Conservation (phyloP, 441 rosid species). For the Arabidopsis hybrid region DNA sequence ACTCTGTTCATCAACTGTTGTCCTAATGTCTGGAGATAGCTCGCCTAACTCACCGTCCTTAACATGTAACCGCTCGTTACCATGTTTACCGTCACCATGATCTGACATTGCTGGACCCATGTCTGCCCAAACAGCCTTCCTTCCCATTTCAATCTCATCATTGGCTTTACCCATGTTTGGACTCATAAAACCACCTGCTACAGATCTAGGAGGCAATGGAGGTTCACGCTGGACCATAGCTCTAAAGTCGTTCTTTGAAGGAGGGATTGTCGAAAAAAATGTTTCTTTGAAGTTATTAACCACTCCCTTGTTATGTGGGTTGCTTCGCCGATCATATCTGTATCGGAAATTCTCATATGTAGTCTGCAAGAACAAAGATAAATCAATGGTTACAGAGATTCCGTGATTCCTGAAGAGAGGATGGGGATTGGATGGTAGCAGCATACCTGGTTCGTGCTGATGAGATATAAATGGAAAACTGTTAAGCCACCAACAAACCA, state of each 20-base stretch:
- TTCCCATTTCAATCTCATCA: slow-evolving; percentile 88
- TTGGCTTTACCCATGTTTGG: slow-evolving; percentile 84
- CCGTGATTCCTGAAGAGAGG: neutral
- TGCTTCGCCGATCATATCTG: slow-evolving; percentile 62
- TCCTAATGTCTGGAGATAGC: slow-evolving; percentile 72
- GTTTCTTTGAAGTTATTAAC: slow-evolving; percentile 61
- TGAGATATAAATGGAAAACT: slow-evolving; percentile 68
- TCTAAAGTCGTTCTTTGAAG: slow-evolving; percentile 53
- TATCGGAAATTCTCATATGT: slow-evolving; percentile 73
- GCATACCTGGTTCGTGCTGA: slow-evolving; percentile 69
- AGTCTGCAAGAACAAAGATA: slow-evolving; percentile 50
- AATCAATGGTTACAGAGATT: neutral
- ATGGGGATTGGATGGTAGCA: slow-evolving; percentile 2
- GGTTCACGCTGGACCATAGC: slow-evolving; percentile 61
- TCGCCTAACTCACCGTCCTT: slow-evolving; percentile 82
- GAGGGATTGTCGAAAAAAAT: slow-evolving; percentile 46
- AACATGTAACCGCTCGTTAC: slow-evolving; percentile 61
- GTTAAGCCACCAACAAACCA: slow-evolving; percentile 80
- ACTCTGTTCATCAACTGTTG: slow-evolving; percentile 64
- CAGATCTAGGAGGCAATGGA: slow-evolving; percentile 58
- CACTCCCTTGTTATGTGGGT: slow-evolving; percentile 68
- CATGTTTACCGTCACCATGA: slow-evolving; percentile 62
- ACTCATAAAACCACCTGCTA: slow-evolving; percentile 77
- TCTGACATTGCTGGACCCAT: slow-evolving; percentile 61
- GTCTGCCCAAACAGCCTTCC: slow-evolving; percentile 85